These are phyloP conservation scores for Potentilla sterilis DNA, from an alignment of 306 rosid genomes.

Conservation along the genomic window DNA sequence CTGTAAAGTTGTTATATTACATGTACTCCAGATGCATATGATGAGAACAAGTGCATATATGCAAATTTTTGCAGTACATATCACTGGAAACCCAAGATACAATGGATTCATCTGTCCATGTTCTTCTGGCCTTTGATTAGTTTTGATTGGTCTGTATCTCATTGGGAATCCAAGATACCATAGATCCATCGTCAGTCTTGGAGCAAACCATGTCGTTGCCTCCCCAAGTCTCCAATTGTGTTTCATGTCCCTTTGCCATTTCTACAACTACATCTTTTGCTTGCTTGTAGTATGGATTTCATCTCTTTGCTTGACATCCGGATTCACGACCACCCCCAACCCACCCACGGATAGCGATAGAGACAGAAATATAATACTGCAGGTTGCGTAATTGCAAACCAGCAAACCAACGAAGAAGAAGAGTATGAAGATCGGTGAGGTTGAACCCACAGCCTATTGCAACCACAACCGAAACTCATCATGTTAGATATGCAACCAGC, in stretches of 20 bases:
- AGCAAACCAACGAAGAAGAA: neutral
- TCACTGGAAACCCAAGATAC: neutral
- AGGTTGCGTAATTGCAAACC: neutral
- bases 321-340: neutral
- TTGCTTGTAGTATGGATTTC: neutral
- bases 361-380: neutral
- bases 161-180: neutral
- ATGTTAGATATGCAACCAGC: neutral
- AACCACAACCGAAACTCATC: neutral
- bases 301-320: neutral
- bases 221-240: neutral
- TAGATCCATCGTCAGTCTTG: neutral
- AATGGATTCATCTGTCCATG: neutral
- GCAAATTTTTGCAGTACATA: neutral
- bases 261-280: neutral
- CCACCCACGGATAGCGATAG: neutral
- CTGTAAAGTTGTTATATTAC: neutral
- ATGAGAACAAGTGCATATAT: neutral
- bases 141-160: neutral
- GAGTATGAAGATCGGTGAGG: neutral
- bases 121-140: neutral
- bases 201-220: neutral
- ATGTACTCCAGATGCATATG: conserved; percentile 6
- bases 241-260: neutral
- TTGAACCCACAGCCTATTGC: neutral